Conservation (phyloP, 495 filamentous ascomycete genomes). For the Neurospora sp. region DNA sequence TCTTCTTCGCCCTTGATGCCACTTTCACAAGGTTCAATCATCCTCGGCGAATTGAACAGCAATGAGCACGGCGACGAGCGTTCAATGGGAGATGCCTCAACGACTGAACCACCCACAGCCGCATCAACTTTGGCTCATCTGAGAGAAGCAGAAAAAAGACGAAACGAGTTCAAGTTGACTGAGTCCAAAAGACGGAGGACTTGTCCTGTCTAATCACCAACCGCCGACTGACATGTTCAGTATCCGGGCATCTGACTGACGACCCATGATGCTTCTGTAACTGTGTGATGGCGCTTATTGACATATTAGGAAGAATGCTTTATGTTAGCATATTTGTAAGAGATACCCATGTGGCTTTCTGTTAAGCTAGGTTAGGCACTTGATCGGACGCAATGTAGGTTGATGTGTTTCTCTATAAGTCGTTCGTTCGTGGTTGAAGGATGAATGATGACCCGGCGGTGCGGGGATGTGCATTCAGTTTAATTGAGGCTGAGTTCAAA, state of each 20-base stretch:
- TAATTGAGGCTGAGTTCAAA: background rate
- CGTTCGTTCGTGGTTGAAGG: background rate
- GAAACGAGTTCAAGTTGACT: background rate
- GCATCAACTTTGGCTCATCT: background rate
- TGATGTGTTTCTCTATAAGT: background rate
- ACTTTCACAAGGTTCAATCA: background rate
- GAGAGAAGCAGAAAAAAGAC: background rate
- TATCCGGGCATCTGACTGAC: background rate
- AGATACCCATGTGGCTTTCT: background rate
- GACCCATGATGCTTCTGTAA: background rate
- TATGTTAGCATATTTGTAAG: too few relatives aligned
- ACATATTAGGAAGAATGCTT: too few relatives aligned
- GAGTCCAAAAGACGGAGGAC: background rate
- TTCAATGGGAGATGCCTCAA: background rate
- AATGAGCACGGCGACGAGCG: background rate
- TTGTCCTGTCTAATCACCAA: background rate
- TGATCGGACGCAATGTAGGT: background rate
- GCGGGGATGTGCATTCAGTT: background rate
- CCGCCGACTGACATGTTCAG: background rate
- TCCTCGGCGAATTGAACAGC: background rate
- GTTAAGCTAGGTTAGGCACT: background rate
- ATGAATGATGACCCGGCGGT: background rate
- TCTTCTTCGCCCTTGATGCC: background rate
- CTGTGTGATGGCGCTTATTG: background rate
- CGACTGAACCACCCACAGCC: background rate